A percentile compares a stretch with the other conserved stretches of the same genome.
These are phyloP conservation scores for Tolypocladium inflatum DNA, from an alignment of 2,329 filamentous ascomycete genomes.

Conservation along the genomic window DNA sequence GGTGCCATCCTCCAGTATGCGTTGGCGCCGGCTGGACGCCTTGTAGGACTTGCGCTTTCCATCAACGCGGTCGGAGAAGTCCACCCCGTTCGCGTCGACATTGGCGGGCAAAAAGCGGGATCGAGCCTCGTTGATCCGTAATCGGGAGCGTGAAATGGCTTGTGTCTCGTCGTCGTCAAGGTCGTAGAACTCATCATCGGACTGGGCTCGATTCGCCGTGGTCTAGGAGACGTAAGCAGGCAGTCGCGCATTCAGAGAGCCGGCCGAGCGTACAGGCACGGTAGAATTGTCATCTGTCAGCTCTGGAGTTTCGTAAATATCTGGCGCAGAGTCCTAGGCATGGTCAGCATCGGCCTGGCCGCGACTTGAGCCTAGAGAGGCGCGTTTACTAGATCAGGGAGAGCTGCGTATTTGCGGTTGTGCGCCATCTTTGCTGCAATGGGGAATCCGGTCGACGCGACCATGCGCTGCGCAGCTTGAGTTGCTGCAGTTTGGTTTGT, in stretches of 20 bases:
- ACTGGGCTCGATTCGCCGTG: constrained; percentile 44
- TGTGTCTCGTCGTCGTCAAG: constrained; percentile 54
- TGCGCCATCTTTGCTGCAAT: constrained; percentile 47
- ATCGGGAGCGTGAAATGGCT: constrained; percentile 64
- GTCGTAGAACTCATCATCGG: constrained; percentile 54
- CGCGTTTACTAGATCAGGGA: constrained; percentile 63
- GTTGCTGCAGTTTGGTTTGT: background rate
- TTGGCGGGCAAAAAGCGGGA: constrained; percentile 66
- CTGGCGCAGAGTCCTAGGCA: constrained; percentile 73
- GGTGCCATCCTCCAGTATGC: constrained; percentile 52
- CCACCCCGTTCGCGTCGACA: constrained; percentile 67
- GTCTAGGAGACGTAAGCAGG: constrained; percentile 30
- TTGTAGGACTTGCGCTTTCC: constrained; percentile 78
- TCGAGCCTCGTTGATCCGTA: constrained; percentile 73
- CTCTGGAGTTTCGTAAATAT: constrained; percentile 94
- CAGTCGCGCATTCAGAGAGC: background rate
- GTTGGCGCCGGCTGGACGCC: constrained; percentile 57
- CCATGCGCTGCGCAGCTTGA: background rate
- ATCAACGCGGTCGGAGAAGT: constrained; percentile 84
- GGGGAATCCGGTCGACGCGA: background rate
- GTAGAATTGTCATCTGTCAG: constrained; percentile 86
- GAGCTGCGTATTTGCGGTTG: constrained; percentile 71
- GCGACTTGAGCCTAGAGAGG: constrained; percentile 1
- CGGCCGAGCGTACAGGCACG: constrained; percentile 51
- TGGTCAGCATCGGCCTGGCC: constrained; percentile 11